phyloP scores from a whole-genome alignment of 768 basidiomycete species.

The Leucosporidium yakuticum region DNA sequence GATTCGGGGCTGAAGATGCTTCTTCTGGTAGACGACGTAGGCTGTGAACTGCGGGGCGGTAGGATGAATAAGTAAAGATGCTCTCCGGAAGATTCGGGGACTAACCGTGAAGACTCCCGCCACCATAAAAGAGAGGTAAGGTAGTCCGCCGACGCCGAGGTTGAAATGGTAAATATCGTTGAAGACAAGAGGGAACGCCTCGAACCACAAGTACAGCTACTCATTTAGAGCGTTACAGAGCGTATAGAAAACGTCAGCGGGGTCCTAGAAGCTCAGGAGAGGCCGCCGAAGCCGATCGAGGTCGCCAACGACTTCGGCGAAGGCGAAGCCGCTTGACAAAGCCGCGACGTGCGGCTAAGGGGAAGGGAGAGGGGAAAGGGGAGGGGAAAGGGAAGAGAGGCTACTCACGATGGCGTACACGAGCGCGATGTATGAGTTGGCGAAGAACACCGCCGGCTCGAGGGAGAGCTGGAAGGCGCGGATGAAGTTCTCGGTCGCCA shows the following conservation, averaged over 20 bases:
- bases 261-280: too few species aligned
- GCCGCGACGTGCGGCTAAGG: too few species aligned
- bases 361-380: too few species aligned
- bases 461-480: conserved; percentile 39
- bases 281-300: too few species aligned
- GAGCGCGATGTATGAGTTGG: conserved; percentile 39
- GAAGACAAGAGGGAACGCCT: conserved; percentile 43
- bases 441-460: conserved; percentile 42
- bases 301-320: too few species aligned
- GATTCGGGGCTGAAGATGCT: conserved; percentile 11
- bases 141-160: conserved; percentile 34
- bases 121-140: conserved; percentile 39
- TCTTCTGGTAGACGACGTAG: conserved; percentile 28
- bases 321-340: too few species aligned
- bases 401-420: conserved; percentile 34
- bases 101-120: conserved; percentile 23
- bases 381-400: too few species aligned
- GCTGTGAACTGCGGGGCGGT: not conserved
- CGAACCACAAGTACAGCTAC: conserved; percentile 36
- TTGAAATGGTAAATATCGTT: conserved; percentile 35
- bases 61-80: not conserved
- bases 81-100: not conserved
- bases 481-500: conserved; percentile 29
- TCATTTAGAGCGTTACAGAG: too few species aligned
- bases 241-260: too few species aligned